Evolutionary conservation across 208 protist genomes (phyloP), one percentile per base, ranked within the genome.

Genomic region (Tritrichomonas musculus): DNA sequence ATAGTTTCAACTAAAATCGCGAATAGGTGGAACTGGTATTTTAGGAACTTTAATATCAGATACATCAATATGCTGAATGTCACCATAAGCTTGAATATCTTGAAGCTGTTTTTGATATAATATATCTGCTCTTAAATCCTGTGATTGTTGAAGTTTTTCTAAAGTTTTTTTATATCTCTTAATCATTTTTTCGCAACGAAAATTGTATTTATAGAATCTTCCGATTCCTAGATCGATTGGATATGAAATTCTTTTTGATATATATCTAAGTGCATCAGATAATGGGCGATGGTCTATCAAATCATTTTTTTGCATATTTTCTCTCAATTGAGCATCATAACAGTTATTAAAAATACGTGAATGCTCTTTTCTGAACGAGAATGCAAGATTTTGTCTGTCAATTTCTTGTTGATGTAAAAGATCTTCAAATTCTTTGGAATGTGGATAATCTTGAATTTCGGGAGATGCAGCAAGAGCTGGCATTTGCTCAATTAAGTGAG

Each of bases 291-390:
- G 44, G 57, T 88, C 77, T 5, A 88, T 49, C 30, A 53, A 14
- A 39, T 88, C 77, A 57, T 88, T 88, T 57, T 88, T 88, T 49
- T 88, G 77, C 25, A 88, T 49, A 50, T 88, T 88, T 88, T 88
- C 77, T 39, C 77, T 41, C 33, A 88, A 14, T 57, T 88, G 77
- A 20, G 77, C 77, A 88, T 88, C 77, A 17, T 88, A 88, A 30
- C 44, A 88, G 30, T 88, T 88, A 20, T 44, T 44, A 8, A 88
- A 57, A 41, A 88, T 20, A 13, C n/a, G 44, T 88, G 77, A 53
- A 41, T 88, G 41, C 39, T 88, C 41, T 39, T 88, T 88, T 39
- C 47, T 41, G 47, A 53, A 88, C 5, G 53, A 41, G 25, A 47
- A 44, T 20, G 77, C 77, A 20, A 47, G 25, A 39, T 88, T 88